Base-by-base conservation (phyloP, 176 grass and related monocot genomes). In the Oryza coarctata region DNA sequence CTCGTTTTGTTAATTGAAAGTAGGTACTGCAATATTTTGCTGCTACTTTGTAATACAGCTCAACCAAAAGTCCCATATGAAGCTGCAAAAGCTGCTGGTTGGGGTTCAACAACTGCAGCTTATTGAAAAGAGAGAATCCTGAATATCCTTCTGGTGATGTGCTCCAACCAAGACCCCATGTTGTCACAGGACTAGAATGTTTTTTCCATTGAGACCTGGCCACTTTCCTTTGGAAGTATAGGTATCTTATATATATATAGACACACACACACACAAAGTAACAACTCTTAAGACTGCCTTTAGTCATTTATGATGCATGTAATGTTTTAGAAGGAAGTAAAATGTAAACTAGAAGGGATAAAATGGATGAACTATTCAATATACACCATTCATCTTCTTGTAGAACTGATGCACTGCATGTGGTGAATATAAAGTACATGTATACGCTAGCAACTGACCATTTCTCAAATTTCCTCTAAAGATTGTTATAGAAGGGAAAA, bases 361-460 rank as follows among this genome's bases (percentile, higher is more conserved):
- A 17, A 70, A 33, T 44, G 33, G 43, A 68, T 55, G 50, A 55
- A 55, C 20, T 55, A 52, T 80, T 65, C 23, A 3, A 30, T 25
- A 31, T 35, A 65, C 44, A 47, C 44, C 11, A 47, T 47, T 15
- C 44, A n/a, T 18, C 61, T 36, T 7, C 63, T 39, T 64, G 25
- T 4, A n/a, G 62, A 79, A 38, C 43, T 67, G 6, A 71, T 40
- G 6, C 20, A 28, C 32, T 55, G 58, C 44, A 40, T 65, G 20
- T 65, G 45, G 18, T 71, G 30, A 18, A 44, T 73, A 23, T 65
- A 33, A 73, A 79, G 15, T 52, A 52, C 36, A 79, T 78, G 30
- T 73, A 65, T 71, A 27, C 36, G 9, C 14, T 68, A 25, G 25
- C 58, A 36, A 36, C 52, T 73, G 35, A 73, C 27, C 31, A 31